Conservation (phyloP, 2,329 filamentous ascomycete species). For the Pyricularia pennisetigena region DNA sequence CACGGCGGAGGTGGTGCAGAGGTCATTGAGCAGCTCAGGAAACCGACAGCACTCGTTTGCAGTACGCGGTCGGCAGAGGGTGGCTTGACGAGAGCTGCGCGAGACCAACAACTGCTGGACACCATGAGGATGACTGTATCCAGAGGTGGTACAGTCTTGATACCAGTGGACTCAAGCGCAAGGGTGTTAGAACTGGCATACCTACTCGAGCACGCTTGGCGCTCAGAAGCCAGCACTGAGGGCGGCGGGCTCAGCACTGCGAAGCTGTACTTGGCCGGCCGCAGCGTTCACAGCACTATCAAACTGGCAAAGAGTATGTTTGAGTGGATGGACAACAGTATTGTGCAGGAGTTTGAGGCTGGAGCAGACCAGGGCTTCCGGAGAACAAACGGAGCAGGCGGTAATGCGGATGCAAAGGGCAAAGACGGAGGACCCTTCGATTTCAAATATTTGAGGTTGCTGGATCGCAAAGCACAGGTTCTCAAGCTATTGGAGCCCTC, state of each 20-base stretch:
- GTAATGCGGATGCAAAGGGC: conserved; percentile 30
- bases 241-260: conserved; percentile 41
- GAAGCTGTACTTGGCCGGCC: conserved; percentile 73
- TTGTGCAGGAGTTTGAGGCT: conserved; percentile 84
- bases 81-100: conserved; percentile 34
- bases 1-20: conserved; percentile 64
- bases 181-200: conserved; percentile 87
- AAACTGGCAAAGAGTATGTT: conserved; percentile 89
- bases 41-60: conserved; percentile 89
- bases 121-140: conserved; percentile 71
- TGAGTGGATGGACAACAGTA: conserved; percentile 98
- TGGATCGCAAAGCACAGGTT: conserved; percentile 76
- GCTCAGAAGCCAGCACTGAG: conserved; percentile 44
- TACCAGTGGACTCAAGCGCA: conserved; percentile 93
- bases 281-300: conserved; percentile 80
- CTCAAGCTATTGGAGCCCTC: conserved; percentile 51
- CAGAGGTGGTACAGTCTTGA: conserved; percentile 81
- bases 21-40: conserved; percentile 85
- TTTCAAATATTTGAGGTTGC: conserved; percentile 72
- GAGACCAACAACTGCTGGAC: conserved; percentile 77
- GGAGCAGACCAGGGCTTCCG: conserved; percentile 38
- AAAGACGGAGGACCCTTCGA: conserved; percentile 70
- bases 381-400: conserved; percentile 33
- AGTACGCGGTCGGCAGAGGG: conserved; percentile 65
- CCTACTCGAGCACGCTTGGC: conserved; percentile 86